A percentile compares a stretch with the other conserved stretches of the same genome.
phyloP scores from a whole-genome alignment of 768 basidiomycete species.

The Amanita subjunquillea region DNA sequence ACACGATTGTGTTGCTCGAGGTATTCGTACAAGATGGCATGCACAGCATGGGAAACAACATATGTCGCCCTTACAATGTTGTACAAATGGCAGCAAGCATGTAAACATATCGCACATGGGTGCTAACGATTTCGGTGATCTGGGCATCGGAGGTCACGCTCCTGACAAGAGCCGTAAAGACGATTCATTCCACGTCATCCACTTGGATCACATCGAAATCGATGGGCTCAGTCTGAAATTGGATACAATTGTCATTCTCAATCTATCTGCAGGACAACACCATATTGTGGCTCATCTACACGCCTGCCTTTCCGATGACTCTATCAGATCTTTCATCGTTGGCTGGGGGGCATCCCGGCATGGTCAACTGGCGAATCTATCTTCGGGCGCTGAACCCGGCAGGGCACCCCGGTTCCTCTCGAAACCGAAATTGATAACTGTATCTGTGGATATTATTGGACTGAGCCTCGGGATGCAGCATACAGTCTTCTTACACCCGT shows the following conservation, averaged over 20 bases:
- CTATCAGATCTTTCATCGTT: slow-evolving; percentile 22
- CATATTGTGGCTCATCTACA: slow-evolving; percentile 50
- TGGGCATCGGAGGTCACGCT: slow-evolving; percentile 41
- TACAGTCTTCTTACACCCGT: slow-evolving; percentile 44
- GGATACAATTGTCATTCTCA: slow-evolving; percentile 22
- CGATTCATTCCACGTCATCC: slow-evolving; percentile 29
- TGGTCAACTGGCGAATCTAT: slow-evolving; percentile 61
- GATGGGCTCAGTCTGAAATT: slow-evolving; percentile 14
- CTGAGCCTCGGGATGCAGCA: slow-evolving; percentile 33
- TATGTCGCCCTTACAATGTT: slow-evolving; percentile 64
- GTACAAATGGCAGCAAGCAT: no score
- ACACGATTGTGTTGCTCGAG: slow-evolving; percentile 60
- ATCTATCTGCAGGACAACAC: slow-evolving; percentile 56
- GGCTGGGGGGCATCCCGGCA: slow-evolving; percentile 87
- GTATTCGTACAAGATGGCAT: slow-evolving; percentile 39
- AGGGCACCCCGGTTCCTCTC: slow-evolving; percentile 16
- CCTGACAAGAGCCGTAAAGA: slow-evolving; percentile 5
- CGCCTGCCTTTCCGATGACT: slow-evolving; percentile 12
- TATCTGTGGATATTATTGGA: slow-evolving; percentile 17
- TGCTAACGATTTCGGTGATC: slow-evolving; percentile 73
- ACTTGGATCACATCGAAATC: slow-evolving; percentile 27
- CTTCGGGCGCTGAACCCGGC: slow-evolving; percentile 13
- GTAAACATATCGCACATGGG: no score
- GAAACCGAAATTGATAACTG: slow-evolving; percentile 23
- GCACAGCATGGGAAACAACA: slow-evolving; percentile 78